Base-by-base conservation (phyloP, 1,284 basidiomycete species). In the Tylopilus sp. region DNA sequence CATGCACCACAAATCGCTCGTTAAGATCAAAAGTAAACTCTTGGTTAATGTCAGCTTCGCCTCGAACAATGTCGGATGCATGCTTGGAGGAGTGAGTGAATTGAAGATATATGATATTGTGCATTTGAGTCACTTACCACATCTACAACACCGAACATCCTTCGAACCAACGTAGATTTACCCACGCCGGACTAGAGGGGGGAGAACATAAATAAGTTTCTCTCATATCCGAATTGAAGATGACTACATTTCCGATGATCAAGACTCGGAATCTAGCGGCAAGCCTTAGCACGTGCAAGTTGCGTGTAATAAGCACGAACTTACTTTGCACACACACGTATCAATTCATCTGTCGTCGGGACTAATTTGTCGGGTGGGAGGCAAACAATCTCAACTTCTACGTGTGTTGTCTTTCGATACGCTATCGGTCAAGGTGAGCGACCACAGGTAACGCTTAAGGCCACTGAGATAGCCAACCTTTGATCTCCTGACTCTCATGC, bases 1-100 rank as follows among this genome's bases (percentile, higher is more conserved):
- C 72, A 13, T 73, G 70, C 6, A 73, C 62, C 10, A 70, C 69
- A n/a, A 70, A 62, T 54, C 60, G 58, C 5, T 57, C 33, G 18
- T 71, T 71, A 12, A 6, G 44, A 12, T 18, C 8, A 22, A 69
- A 61, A 33, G 54, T 18, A 33, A 60, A 63, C 26, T 73, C 69
- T 5, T 0, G 5, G 4, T 74, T 41, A 26, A 71, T 70, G 9
- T 69, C 4, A 3, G 64, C 61, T 12, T 0, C 6, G 18, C 70
- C 67, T 33, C 67, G 67, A 24, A 1, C 18, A 19, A 2, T 26
- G 1, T 38, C 10, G 2, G 69, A 72, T 4, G 47, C 22, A 6
- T 57, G 39, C 71, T 73, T 54, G 12, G 66, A 55, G 36, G 38
- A 9, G 51, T 29, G 16, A 8, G 6, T 51, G 9, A 52, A n/a